Evolutionary conservation across 2,329 filamentous ascomycete genomes (phyloP), one percentile per base, ranked within the genome.

Genomic region (Boeremia exigua): DNA sequence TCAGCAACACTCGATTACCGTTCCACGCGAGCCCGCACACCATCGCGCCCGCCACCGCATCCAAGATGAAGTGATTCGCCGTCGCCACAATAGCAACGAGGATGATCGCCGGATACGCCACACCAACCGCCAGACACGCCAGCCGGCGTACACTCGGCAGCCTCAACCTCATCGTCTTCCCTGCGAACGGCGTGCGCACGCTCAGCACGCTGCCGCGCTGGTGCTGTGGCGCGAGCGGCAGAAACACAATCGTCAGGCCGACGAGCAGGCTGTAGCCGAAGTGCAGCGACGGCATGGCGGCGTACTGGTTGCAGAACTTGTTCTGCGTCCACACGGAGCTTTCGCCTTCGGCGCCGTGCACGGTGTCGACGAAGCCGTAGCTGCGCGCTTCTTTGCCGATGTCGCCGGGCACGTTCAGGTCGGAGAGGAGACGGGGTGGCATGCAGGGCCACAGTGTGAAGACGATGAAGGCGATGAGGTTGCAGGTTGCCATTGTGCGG

Each of bases 211-310:
- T 61, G 1, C 79, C 79, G 8, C 78, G 78, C 15, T 79, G 72
- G 49, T 86, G 82, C 19, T 82, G 77, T 23, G 82, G 79, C 9
- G 81, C 76, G 1, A 90, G 77, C 1, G 88, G 88, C 42, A 90
- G 83, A 1, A 84, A 85, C 63, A 85, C 83, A 54, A 91, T 81
- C 4, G 88, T 91, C 11, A 91, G 75, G 7, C 88, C 88, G 67
- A 91, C 86, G 65, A 91, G 82, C 28, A 91, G 82, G 3, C 87
- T 88, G 76, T 91, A 91, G 3, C 88, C 88, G 67, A 91, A 91
- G 72, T 91, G 88, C 14, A 91, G 80, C 0, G 86, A 89, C 1
- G 88, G 88, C 88, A 91, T 91, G 7, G 88, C 88, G 82, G 86
- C 88, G 72, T 90, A 90, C 74, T 91, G 88, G 70, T 91, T 91